phyloP scores from a whole-genome alignment of 345 rosid species.

The Ceriops zippeliana region DNA sequence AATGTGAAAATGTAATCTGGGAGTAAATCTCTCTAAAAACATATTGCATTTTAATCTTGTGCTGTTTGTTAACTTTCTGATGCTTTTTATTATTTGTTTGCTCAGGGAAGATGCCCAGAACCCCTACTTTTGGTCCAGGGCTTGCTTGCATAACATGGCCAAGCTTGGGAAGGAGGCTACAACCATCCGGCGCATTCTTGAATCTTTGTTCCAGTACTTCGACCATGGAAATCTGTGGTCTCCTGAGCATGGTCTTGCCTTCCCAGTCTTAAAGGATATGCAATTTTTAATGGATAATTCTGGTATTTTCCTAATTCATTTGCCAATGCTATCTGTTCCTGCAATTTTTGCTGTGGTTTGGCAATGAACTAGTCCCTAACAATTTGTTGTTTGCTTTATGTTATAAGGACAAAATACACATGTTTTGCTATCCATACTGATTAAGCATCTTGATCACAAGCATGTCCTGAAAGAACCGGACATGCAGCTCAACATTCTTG shows the following conservation, averaged over 20 bases:
- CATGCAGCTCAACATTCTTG: slow-evolving; percentile 75
- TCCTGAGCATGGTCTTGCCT: slow-evolving; percentile 67
- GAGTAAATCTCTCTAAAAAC: slow-evolving; percentile 17
- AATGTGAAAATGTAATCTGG: slow-evolving; percentile 57
- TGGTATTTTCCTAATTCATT: slow-evolving; percentile 37
- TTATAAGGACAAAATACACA: slow-evolving; percentile 78
- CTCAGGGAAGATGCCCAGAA: slow-evolving; percentile 67
- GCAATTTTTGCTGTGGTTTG: slow-evolving; percentile 4
- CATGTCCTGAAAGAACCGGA: slow-evolving; percentile 70
- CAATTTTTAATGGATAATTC: slow-evolving; percentile 77
- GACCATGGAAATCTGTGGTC: slow-evolving; percentile 77
- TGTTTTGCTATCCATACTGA: slow-evolving; percentile 72
- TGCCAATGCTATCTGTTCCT: background rate
- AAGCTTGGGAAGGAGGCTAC: slow-evolving; percentile 91
- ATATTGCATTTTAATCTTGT: background rate
- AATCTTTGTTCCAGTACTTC: slow-evolving; percentile 85
- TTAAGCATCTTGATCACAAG: slow-evolving; percentile 96
- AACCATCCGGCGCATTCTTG: slow-evolving; percentile 79
- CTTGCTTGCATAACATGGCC: slow-evolving; percentile 92
- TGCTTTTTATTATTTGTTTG: slow-evolving; percentile 17
- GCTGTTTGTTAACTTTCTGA: slow-evolving; percentile 10
- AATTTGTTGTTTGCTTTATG: slow-evolving; percentile 10
- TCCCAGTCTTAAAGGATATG: slow-evolving; percentile 80
- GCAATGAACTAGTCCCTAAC: background rate
- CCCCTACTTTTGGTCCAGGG: slow-evolving; percentile 92